These are phyloP conservation scores for Hypoxylon sp. DNA, from an alignment of 2,329 filamentous ascomycete species.

Conservation along the genomic window DNA sequence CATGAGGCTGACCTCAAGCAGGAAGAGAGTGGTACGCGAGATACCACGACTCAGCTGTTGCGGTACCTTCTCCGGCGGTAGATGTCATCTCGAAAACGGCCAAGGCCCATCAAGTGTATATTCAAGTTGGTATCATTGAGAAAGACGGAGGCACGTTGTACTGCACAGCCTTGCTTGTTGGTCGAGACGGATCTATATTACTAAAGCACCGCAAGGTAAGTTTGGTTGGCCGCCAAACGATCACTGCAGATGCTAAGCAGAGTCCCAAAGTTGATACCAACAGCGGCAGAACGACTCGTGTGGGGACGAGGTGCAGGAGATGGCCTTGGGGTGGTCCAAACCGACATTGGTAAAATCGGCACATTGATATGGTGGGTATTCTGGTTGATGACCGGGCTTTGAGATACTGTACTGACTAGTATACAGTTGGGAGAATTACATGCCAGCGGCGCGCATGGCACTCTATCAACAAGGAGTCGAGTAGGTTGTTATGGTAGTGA, in stretches of 20 bases:
- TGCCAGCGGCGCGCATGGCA: slow-evolving; percentile 53
- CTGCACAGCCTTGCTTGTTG: slow-evolving; percentile 51
- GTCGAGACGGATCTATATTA: slow-evolving; percentile 48
- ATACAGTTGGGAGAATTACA: slow-evolving; percentile 54
- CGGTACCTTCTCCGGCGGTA: slow-evolving; percentile 50
- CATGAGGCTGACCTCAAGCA: slow-evolving; percentile 29
- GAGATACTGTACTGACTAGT: slow-evolving; percentile 15
- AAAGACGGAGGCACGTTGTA: slow-evolving; percentile 53
- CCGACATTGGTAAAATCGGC: slow-evolving; percentile 52
- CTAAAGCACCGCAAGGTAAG: slow-evolving; percentile 51
- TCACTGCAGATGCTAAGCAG: slow-evolving; percentile 8
- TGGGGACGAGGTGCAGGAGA: slow-evolving; percentile 58
- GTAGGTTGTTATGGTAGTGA: slow-evolving; percentile 38
- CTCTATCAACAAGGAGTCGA: slow-evolving; percentile 54
- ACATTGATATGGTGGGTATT: slow-evolving; percentile 50
- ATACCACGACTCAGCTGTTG: slow-evolving; percentile 51
- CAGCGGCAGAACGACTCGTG: slow-evolving; percentile 51
- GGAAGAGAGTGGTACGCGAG: slow-evolving; percentile 53
- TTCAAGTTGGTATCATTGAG: slow-evolving; percentile 53
- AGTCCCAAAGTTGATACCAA: slow-evolving; percentile 49
- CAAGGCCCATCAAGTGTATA: slow-evolving; percentile 46
- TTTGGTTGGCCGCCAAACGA: slow-evolving; percentile 1
- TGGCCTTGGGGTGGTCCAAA: slow-evolving; percentile 50
- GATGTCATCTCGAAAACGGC: slow-evolving; percentile 48
- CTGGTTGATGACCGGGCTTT: neutral